Evolutionary conservation across 495 filamentous ascomycete genomes (phyloP), one percentile per base, ranked within the genome.

Genomic region (Penicillium verhagenii): DNA sequence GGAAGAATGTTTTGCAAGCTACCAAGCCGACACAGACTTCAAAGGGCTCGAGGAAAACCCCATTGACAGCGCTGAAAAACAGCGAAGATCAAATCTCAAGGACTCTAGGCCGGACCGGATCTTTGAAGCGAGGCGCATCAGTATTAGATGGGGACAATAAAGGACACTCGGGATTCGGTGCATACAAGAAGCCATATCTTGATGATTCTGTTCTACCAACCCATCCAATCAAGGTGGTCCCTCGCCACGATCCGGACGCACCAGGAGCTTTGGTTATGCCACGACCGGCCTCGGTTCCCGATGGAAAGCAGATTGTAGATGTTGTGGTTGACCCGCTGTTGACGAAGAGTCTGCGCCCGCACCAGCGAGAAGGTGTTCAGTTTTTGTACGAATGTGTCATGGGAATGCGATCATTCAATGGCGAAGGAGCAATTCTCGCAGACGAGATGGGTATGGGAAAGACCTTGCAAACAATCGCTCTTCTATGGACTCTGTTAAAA

Each of bases 301-400:
- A 78, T 33, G 87, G 86, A 1, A 90, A 86, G 61, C 76, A 79
- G 42, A 71, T 91, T 40, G 89, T 93, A 0, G 89, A 92, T 68
- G 88, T 93, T 3, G 89, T 93, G 4, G 81, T 93, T 1, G 89
- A 93, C 70, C 89, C 89, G 10, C 66, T 88, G 24, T 67, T 93
- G n/a, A 63, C 69, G 0, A 82, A 82, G 56, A 79, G 85, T 56
- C 70, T 93, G 13, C 85, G 89, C 3, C 79, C 82, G 31, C 89
- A 93, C 68, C 89, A 93, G 68, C 80, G 87, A 3, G 86, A 89
- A 58, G 89, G 89, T 42, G 85, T 92, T 14, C 75, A 81, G 54
- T 93, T 93, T 59, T 68, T 93, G 35, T 93, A 93, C 59, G 88
- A 92, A 68, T 91, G 89, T 66, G 84, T 93, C 0, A 93, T 93